Conservation (phyloP, 495 filamentous ascomycete genomes). For the Tuber aestivum region DNA sequence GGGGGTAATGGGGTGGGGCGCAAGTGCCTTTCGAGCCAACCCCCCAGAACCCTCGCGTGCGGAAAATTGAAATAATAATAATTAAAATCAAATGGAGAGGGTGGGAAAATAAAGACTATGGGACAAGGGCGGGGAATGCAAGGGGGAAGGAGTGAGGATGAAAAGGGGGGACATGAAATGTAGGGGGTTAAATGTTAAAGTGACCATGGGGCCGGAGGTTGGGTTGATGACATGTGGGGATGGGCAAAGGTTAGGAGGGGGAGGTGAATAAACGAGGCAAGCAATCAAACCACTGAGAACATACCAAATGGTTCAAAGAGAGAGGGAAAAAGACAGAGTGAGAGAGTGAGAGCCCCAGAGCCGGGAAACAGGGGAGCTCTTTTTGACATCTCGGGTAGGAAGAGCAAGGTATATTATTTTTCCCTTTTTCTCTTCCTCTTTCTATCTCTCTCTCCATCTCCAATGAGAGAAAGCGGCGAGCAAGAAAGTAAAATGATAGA, state of each 20-base stretch:
- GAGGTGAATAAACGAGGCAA: neutral
- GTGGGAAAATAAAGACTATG: neutral
- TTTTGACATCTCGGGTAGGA: slow-evolving; percentile 31
- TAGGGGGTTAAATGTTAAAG: neutral
- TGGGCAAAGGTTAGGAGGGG: neutral
- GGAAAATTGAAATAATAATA: slow-evolving; percentile 29
- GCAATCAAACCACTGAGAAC: slow-evolving; percentile 18
- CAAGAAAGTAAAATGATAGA: slow-evolving; percentile 12
- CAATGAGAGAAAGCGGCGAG: neutral
- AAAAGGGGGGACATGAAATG: neutral
- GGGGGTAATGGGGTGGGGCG: neutral
- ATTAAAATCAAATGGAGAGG: neutral
- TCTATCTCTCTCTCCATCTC: neutral
- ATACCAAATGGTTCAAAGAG: slow-evolving; percentile 9
- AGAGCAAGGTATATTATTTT: slow-evolving; percentile 27
- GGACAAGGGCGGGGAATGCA: neutral
- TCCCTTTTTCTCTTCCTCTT: neutral
- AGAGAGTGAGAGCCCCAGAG: slow-evolving; percentile 2
- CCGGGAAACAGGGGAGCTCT: slow-evolving; percentile 17
- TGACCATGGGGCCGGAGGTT: neutral
- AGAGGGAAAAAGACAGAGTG: too few species aligned
- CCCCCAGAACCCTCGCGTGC: slow-evolving; percentile 20
- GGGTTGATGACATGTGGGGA: neutral
- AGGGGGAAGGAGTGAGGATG: neutral
- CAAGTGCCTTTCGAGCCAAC: neutral